These are phyloP conservation scores for Trichoderma arundinaceum DNA, from an alignment of 2,329 filamentous ascomycete species.

Conservation along the genomic window DNA sequence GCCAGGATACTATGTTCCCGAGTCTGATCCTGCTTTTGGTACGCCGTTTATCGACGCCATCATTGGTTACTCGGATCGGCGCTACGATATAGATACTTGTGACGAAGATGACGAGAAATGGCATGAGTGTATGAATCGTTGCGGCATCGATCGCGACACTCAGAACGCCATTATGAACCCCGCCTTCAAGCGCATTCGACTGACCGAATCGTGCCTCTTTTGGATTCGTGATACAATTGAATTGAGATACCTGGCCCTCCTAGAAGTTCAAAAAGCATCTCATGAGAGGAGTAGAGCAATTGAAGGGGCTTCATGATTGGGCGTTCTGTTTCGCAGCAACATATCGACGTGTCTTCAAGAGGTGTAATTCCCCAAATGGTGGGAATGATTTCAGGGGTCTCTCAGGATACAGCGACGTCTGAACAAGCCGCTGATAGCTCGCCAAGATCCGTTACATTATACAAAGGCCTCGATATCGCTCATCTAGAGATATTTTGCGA, in stretches of 20 bases:
- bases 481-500: background rate
- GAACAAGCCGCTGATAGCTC: background rate
- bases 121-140: background rate
- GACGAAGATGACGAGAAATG: background rate
- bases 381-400: background rate
- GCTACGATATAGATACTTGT: background rate
- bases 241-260: background rate
- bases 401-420: background rate
- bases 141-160: background rate
- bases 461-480: background rate
- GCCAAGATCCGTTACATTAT: background rate
- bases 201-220: background rate
- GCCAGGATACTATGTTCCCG: background rate
- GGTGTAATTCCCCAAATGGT: too few relatives aligned
- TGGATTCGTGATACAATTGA: slow-evolving; percentile 5
- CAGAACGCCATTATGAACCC: background rate
- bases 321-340: too few relatives aligned
- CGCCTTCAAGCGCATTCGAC: background rate
- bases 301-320: too few relatives aligned
- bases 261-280: too few relatives aligned
- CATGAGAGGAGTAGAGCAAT: too few relatives aligned
- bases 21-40: background rate
- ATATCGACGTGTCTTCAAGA: too few relatives aligned
- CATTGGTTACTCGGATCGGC: background rate
- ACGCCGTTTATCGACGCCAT: background rate